Evolutionary conservation across 257 asterid species (phyloP), one percentile per base, ranked within the genome.

Genomic region (Galeopsis tetrahit): DNA sequence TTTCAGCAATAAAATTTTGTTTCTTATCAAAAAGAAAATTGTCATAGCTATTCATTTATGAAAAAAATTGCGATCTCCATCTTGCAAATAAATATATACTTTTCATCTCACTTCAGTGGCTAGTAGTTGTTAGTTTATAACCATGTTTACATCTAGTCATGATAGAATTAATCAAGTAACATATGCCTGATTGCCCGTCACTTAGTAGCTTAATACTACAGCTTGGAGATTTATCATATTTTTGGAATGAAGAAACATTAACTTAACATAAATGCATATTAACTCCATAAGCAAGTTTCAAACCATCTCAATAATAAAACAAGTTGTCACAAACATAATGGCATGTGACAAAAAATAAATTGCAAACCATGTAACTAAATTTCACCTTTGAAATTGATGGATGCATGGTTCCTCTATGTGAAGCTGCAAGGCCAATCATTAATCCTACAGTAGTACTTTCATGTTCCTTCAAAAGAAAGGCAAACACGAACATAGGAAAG

Each of bases 351-450:
- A 49, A 79, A 70, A 79, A 77, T 73, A 53, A 53, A 53, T 62
- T 10, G 49, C 74, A 52, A 70, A 59, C 63, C 60, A 44, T 71
- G 49, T 67, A 63, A 46, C 49, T 51, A 73, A 71, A 67, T 66
- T 72, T 66, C 80, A 91, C 99, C 99, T 95, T 95, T 55, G 98
- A 89, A 71, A 95, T 90, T 63, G 92, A 87, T n/a, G 99, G 98
- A 70, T 91, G 95, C 99, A 95, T 95, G 44, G 96, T 88, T 77
- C 98, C 99, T 81, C 91, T 85, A 79, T 91, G 82, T 62, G 99
- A 95, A 78, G 99, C 97, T 15, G 98, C 99, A 61, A 95, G 97
- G 72, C 99, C 99, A 70, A 95, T 86, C 99, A 95, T 91, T 80
- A 95, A 78, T 72, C 99, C 99, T 64, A 92, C 96, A 49, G 99